Evolutionary conservation across 495 filamentous ascomycete species (phyloP), one percentile per base, ranked within the genome.

Genomic region (Neurospora discreta): DNA sequence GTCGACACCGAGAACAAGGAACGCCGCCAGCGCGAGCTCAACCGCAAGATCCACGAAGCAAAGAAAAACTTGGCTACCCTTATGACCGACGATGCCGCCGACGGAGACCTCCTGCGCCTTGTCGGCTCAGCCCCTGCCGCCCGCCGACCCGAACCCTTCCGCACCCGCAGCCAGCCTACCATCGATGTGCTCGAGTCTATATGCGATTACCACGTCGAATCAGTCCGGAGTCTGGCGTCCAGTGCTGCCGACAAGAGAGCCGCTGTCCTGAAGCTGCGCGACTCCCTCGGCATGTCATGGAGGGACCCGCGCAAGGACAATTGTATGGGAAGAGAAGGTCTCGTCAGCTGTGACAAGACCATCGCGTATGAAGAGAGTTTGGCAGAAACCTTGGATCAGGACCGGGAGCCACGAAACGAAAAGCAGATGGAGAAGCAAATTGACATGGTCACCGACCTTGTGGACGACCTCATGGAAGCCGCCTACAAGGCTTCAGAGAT

Each of bases 1-100:
- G 82, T 86, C 38, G 92, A 93, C 80, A 87, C 87, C 1, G 83
- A 82, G 69, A 84, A 82, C 6, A 94, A 94, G 78, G 83, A 87
- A 67, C 77, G 84, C 71, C 85, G 89, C 70, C 86, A 86, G 68
- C 81, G 84, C 71, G 86, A 92, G 75, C 90, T 90, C 84, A 89
- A 93, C 72, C 74, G 73, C 69, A 81, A 83, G 10, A 86, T 91
- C 68, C 80, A 84, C 41, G 81, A 85, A 42, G 84, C 85, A 39
- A 80, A 73, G 68, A 68, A 69, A 20, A 70, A 30, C 33, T 69
- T 77, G 15, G 71, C 74, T 3, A 23, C 0, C 13, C 33, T 75
- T 33, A 70, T 80, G 69, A 10, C 15, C 52, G 71, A 75, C 15
- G 36, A 73, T 16, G 69, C 77, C 33, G 20, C 68, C 2, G 72